phyloP scores from a whole-genome alignment of 2,329 filamentous ascomycete genomes.

The Drechslera avenae region DNA sequence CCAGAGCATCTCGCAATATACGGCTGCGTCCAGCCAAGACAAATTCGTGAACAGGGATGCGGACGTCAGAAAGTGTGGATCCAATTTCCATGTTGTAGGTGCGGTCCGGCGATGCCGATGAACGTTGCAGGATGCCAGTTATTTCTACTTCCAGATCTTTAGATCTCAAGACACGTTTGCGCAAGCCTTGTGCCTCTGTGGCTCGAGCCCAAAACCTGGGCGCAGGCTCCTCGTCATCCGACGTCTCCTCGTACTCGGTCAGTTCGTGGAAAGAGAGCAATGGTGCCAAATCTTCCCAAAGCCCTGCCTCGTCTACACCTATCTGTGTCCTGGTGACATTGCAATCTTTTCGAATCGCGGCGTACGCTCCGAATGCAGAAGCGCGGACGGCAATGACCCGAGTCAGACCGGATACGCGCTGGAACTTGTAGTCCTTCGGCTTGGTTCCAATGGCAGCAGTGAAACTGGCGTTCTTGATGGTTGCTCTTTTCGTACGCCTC shows the following conservation, averaged over 20 bases:
- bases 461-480: slow-evolving; percentile 70
- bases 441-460: slow-evolving; percentile 61
- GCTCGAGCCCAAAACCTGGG: slow-evolving; percentile 58
- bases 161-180: slow-evolving; percentile 64
- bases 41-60: slow-evolving; percentile 83
- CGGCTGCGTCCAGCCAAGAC: slow-evolving; percentile 76
- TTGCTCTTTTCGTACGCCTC: slow-evolving; percentile 81
- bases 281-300: slow-evolving; percentile 76
- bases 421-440: slow-evolving; percentile 92
- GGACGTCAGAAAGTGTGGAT: slow-evolving; percentile 68
- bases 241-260: slow-evolving; percentile 45
- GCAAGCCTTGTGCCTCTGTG: slow-evolving; percentile 57
- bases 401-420: slow-evolving; percentile 85
- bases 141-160: slow-evolving; percentile 71
- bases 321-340: slow-evolving; percentile 78
- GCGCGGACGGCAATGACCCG: slow-evolving; percentile 83
- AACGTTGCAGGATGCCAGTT: slow-evolving; percentile 49
- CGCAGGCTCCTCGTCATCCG: slow-evolving; percentile 52
- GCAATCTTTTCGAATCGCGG: slow-evolving; percentile 82
- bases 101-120: slow-evolving; percentile 46
- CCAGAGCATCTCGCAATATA: slow-evolving; percentile 63
- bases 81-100: slow-evolving; percentile 52
- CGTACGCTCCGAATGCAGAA: slow-evolving; percentile 88
- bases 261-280: slow-evolving; percentile 72
- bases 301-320: slow-evolving; percentile 65